These are phyloP conservation scores for Leccinum imitatum DNA, from an alignment of 768 basidiomycete genomes.

Conservation along the genomic window DNA sequence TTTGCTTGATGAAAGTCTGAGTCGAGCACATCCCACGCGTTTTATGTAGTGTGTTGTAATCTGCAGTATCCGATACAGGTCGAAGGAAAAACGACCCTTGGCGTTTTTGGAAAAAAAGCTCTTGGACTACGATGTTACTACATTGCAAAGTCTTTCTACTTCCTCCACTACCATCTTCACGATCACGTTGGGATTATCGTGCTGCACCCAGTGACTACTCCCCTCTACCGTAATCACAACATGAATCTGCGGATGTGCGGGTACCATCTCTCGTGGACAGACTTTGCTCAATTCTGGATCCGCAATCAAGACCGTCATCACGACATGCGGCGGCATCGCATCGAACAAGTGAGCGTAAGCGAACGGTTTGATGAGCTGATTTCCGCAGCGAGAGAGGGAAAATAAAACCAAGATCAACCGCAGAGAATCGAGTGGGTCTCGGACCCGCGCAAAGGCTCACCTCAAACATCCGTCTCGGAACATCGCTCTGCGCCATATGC, in stretches of 20 bases:
- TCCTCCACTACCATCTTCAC: slow-evolving; percentile 6
- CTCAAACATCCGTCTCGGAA: slow-evolving; percentile 6
- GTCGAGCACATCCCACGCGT: no score
- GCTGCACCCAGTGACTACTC: slow-evolving; percentile 19
- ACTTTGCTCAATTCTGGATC: slow-evolving; percentile 8
- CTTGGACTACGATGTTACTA: no score
- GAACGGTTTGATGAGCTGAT: slow-evolving; percentile 18
- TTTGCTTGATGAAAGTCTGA: no score
- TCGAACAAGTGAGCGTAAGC: slow-evolving; percentile 12
- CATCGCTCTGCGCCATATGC: slow-evolving; percentile 7
- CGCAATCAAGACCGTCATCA: slow-evolving; percentile 16
- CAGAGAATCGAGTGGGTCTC: background rate
- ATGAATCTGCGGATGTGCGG: slow-evolving; percentile 6
- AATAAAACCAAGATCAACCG: background rate
- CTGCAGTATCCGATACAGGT: no score
- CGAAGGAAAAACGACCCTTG: no score
- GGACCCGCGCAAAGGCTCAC: background rate
- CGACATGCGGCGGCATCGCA: slow-evolving; percentile 10
- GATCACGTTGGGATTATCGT: slow-evolving; percentile 7
- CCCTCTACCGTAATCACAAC: slow-evolving; percentile 3
- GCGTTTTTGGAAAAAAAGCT: no score
- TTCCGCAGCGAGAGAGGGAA: no score
- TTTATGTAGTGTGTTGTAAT: no score
- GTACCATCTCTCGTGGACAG: slow-evolving; percentile 8
- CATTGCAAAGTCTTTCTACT: slow-evolving; percentile 7